Evolutionary conservation across 78 protist species (phyloP), one percentile per base, ranked within the genome.

Genomic region (Dictyostelium citrinum): DNA sequence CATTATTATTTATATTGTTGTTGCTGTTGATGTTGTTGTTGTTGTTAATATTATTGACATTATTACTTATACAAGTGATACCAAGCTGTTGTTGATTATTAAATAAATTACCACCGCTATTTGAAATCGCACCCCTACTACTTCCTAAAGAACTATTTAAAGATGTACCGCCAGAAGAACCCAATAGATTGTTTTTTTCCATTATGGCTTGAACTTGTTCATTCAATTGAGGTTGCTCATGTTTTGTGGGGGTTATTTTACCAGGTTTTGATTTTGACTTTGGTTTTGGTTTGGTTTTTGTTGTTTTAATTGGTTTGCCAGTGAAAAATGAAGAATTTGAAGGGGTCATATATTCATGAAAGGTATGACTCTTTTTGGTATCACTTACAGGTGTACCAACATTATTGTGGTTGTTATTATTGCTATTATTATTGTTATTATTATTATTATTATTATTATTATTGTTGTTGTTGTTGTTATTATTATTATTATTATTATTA

Each of bases 331-430:
- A 49, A 10, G 81, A 43, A 41, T 24, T 75, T 27, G 33, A 5
- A 12, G 83, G 83, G 27, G 83, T 78, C 37, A 39, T 78, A 35
- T 80, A 80, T 80, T 80, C 84, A 35, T 80, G 84, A 35, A 80
- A 80, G 12, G 84, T 80, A 29, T 80, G 84, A 7, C 55, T 33
- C 49, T 80, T 80, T 80, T 80, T 80, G 7, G 6, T 35, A 43
- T 37, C 82, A 35, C 31, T 2, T 51, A 39, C 60, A 22, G 3
- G 0, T 2, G 82, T 12, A 31, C 29, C 29, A 12, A 16, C 20
- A 24, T 20, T 39, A 39, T 39, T 39, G 41, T 8, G 43, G 14
- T 35, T 22, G 24, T 3, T n/a, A n/a, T n/a, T n/a, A n/a, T n/a
- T n/a, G n/a, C n/a, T n/a, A n/a, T n/a, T n/a, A n/a, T n/a, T n/a